Evolutionary conservation across 371 early-diverging fungal species (phyloP).

Genomic region (Mucor irregularis): DNA sequence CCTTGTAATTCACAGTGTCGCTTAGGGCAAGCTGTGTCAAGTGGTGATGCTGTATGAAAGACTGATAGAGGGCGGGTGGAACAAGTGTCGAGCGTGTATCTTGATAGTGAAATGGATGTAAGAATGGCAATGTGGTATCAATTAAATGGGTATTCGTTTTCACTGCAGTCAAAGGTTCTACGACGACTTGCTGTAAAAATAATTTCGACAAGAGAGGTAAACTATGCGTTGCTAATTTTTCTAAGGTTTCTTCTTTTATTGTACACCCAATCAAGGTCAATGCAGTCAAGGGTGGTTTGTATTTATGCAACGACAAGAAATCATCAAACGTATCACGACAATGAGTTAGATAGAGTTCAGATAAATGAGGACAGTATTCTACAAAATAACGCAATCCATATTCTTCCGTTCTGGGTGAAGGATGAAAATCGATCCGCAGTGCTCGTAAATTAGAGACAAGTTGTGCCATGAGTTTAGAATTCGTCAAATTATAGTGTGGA

Average conservation of each 20-base stretch:
- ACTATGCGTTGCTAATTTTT: constrained; percentile 4
- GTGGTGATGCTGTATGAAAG: constrained; percentile 7
- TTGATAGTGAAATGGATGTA: constrained; percentile 21
- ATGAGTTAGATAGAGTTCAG: constrained; percentile 41
- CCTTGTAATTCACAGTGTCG: constrained; percentile 29
- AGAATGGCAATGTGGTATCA: not conserved
- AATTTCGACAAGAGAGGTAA: constrained; percentile 18
- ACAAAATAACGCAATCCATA: constrained; percentile 44
- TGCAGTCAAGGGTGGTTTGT: constrained; percentile 24
- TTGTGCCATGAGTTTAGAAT: constrained; percentile 42
- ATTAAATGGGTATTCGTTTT: constrained; percentile 9
- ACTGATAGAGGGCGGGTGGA: constrained; percentile 16
- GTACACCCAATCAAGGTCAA: constrained; percentile 42
- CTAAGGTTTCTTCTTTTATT: constrained; percentile 32
- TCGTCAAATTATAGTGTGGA: constrained; percentile 37
- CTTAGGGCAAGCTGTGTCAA: constrained; percentile 36
- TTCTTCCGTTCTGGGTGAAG: constrained; percentile 32
- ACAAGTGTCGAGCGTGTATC: constrained; percentile 25
- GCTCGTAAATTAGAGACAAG: constrained; percentile 40
- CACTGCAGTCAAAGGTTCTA: constrained; percentile 20
- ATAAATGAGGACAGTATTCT: constrained; percentile 34
- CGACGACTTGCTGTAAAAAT: constrained; percentile 34
- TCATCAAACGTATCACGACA: constrained; percentile 52
- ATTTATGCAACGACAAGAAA: constrained; percentile 30
- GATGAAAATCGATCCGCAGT: constrained; percentile 47